Evolutionary conservation across 148 eudicot genomes (phyloP), one percentile per base, ranked within the genome.

Genomic region (Camellia japonica): DNA sequence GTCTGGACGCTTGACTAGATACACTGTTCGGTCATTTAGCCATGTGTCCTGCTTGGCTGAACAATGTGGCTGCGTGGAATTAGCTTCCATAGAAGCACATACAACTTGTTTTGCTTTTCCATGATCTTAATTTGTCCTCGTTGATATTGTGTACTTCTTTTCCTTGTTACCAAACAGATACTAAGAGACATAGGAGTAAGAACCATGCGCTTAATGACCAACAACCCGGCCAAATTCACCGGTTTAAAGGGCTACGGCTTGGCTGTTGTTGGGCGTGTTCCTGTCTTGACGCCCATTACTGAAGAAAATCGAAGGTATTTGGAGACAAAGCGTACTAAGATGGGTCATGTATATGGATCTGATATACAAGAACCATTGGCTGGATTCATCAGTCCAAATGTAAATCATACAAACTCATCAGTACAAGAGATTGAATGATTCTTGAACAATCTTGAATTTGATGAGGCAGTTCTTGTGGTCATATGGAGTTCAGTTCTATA

Each of bases 231-330:
- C 56, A 96, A 96, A 82, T 96, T 92, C 84, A 84, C 80, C 14
- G 99, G 99, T 56, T 87, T 96, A n/a, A 93, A 93, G 89, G 98
- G 99, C 38, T 93, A 93, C 52, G 99, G 97, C 46, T 87, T 96
- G 87, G 99, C 98, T 16, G 93, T 92, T 60, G 90, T 92, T 58
- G 98, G 91, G 74, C 88, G 99, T 13, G 99, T 96, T 47, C 99
- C 99, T n/a, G 98, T 96, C 30, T 80, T 96, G 86, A 93, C 98
- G 15, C 94, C 97, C 19, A 91, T 96, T 81, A 96, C 98, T n/a
- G 88, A 89, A 38, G 98, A 96, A 84, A 96, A 96, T 82, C 86
- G 67, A 82, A 92, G 86, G 79, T 95, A 95, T 76, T 80, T 95
- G 66, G 98, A 93, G 80, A 90, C 98, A 3, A 95, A 95, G 80